Evolutionary conservation across 1,284 basidiomycete species (phyloP), one percentile per base, ranked within the genome.

Genomic region (Coniferiporia sulphurascens): DNA sequence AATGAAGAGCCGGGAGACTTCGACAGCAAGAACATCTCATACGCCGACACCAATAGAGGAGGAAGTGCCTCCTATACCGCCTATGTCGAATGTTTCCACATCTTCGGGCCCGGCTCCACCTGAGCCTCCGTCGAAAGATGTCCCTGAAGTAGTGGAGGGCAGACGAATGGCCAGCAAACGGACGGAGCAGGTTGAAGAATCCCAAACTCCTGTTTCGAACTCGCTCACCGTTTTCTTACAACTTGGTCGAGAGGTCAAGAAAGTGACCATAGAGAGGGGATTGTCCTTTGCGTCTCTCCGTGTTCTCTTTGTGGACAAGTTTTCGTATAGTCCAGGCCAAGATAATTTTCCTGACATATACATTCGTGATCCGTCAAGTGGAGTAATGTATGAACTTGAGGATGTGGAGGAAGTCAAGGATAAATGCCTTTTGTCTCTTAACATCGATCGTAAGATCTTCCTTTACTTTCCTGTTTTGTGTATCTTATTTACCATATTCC

Each of bases 341-440:
- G 94, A 94, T 60, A 92, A 97, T 68, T 98, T 98, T 69, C 96
- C 96, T 9, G 89, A 91, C 17, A 96, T 99, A 57, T 98, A 98
- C 70, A 88, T 98, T 59, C 88, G 93, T 8, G 96, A 98, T 74
- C 87, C 88, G 3, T 84, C 83, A 36, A 95, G 90, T 61, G 93
- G 94, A 7, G 91, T 98, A 55, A 89, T 94, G 69, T 99, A 98
- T 70, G 95, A 98, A 73, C 78, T 99, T 51, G 96, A 99, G 72
- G 92, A 98, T 71, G 85, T 95, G 65, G 87, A 89, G n/a, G 96
- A 99, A 69, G 84, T 99, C 27, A 88, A 87, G 71, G 90, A 93
- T 51, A 93, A 88, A 61, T 91, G 90, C 68, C 72, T 98, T 27
- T 76, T 99, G 59, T 95, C 91, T 48, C 78, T 99, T 56, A 97